Conservation (phyloP, 1,139 yeast genomes). For the Magnusiomyces fungicola region DNA sequence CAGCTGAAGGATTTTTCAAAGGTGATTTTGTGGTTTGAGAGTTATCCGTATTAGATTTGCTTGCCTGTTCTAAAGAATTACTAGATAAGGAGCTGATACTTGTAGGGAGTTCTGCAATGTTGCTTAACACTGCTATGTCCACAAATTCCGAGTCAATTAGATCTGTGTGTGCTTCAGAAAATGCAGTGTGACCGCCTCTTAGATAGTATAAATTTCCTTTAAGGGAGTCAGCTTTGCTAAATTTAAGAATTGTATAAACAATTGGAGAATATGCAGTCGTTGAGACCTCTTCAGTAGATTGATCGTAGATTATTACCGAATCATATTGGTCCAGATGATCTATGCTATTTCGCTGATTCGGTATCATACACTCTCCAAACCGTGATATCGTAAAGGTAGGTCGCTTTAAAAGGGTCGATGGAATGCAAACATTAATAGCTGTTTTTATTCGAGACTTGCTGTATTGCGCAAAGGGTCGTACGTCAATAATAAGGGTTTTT, state of each 20-base stretch:
- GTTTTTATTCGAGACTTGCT: conserved; percentile 44
- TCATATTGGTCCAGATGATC: conserved; percentile 23
- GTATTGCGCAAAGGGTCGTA: conserved; percentile 63
- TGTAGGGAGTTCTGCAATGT: background rate
- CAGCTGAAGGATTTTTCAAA: background rate
- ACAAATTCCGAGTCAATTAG: conserved; percentile 19
- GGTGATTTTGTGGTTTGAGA: background rate
- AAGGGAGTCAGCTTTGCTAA: conserved; percentile 33
- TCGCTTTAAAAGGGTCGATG: conserved; percentile 69
- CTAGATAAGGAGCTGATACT: background rate
- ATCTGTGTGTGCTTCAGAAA: conserved; percentile 26
- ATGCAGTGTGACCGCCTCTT: conserved; percentile 33
- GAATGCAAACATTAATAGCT: conserved; percentile 65
- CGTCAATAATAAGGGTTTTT: conserved; percentile 43
- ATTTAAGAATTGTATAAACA: conserved; percentile 41
- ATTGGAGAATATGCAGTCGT: conserved; percentile 28
- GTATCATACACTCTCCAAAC: conserved; percentile 49
- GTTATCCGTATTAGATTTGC: background rate
- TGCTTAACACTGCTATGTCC: conserved; percentile 1
- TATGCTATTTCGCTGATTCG: conserved; percentile 32
- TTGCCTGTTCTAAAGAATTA: background rate
- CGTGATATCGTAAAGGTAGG: conserved; percentile 51
- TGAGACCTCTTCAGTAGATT: conserved; percentile 32
- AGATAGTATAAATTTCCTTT: conserved; percentile 25
- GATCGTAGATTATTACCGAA: conserved; percentile 48